Evolutionary conservation across 805 yeast genomes (phyloP), one percentile per base, ranked within the genome.

Genomic region (Clavispora vitiphila): DNA sequence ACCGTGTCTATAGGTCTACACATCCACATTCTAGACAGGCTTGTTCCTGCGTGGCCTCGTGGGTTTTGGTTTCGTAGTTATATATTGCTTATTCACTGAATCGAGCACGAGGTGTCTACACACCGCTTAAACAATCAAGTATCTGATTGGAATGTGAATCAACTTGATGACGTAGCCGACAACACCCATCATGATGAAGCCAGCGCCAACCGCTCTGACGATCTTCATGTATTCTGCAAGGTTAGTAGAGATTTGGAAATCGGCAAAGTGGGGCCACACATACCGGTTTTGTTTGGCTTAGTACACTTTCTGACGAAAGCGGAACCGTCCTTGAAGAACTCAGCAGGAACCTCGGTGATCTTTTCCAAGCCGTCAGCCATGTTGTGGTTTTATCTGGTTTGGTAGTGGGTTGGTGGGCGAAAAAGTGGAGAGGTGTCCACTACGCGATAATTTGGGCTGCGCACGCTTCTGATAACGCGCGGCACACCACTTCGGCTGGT

Each of bases 151-250:
- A 59, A 90, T 90, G 71, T 90, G 97, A 57, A 90, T 74, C 58
- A 91, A 79, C 72, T 91, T 91, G 69, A 93, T 93, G 59, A 83
- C 86, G 71, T 89, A 91, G 44, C 99, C 99, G 59, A 93, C 95
- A 57, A 87, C 84, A 61, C 99, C 99, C 90, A 91, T 93, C 80
- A 91, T 91, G 56, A 91, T 73, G 69, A 91, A 91, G 54, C 99
- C 99, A 50, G 90, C 76, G 57, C 98, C 98, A 40, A 91, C 98
- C 40, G 97, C 97, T 69, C 93, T 85, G 50, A 93, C 78, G 60
- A 91, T 85, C 67, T 84, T 83, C 45, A 81, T 56, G 75, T 86
- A 91, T 70, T 91, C 99, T 77, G 25, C 19, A 21, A 19, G n/a
- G 58, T 58, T 56, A 54, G 61, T 56, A 48, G 22, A 2, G 8